Percentiles rank a stretch among this genome's conserved stretches.
These are phyloP conservation scores for Aspergillus pseudoviridinutans DNA, from an alignment of 2,329 filamentous ascomycete genomes.

Conservation along the genomic window DNA sequence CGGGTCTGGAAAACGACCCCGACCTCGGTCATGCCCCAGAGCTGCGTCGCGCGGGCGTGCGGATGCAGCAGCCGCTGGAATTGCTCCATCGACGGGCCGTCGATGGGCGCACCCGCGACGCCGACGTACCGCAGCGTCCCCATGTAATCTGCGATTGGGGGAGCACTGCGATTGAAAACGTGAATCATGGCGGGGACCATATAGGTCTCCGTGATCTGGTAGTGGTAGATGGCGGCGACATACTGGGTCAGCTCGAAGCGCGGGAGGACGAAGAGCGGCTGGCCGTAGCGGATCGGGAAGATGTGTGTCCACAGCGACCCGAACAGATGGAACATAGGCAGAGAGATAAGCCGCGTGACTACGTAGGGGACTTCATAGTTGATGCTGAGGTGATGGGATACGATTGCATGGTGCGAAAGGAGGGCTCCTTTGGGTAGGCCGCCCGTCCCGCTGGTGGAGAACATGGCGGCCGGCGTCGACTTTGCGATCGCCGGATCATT, in stretches of 20 bases:
- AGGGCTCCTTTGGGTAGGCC: slow-evolving; percentile 58
- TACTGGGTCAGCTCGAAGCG: slow-evolving; percentile 43
- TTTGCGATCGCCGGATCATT: slow-evolving; percentile 40
- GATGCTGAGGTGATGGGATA: slow-evolving; percentile 47
- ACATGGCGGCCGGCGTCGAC: slow-evolving; percentile 48
- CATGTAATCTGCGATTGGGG: slow-evolving; percentile 29
- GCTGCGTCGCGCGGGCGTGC: slow-evolving; percentile 43
- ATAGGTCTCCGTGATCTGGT: slow-evolving; percentile 47
- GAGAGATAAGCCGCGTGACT: slow-evolving; percentile 44
- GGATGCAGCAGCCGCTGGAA: slow-evolving; percentile 40
- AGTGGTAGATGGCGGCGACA: slow-evolving; percentile 37
- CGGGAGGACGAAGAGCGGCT: slow-evolving; percentile 46
- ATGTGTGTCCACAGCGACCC: slow-evolving; percentile 45
- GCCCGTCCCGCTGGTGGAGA: slow-evolving; percentile 57
- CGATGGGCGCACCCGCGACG: slow-evolving; percentile 50
- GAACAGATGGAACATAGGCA: slow-evolving; percentile 54
- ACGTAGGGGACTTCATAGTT: slow-evolving; percentile 39
- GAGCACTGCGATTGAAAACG: slow-evolving; percentile 28
- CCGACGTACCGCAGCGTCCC: slow-evolving; percentile 42
- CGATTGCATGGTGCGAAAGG: slow-evolving; percentile 55
- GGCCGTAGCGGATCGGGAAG: slow-evolving; percentile 44
- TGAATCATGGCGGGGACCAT: slow-evolving; percentile 47
- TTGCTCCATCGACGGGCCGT: slow-evolving; percentile 37
- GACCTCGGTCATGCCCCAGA: slow-evolving; percentile 55
- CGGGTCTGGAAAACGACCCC: slow-evolving; percentile 43